These are phyloP conservation scores for Fusarium sp. DNA, from an alignment of 2,329 filamentous ascomycete species.

Conservation along the genomic window DNA sequence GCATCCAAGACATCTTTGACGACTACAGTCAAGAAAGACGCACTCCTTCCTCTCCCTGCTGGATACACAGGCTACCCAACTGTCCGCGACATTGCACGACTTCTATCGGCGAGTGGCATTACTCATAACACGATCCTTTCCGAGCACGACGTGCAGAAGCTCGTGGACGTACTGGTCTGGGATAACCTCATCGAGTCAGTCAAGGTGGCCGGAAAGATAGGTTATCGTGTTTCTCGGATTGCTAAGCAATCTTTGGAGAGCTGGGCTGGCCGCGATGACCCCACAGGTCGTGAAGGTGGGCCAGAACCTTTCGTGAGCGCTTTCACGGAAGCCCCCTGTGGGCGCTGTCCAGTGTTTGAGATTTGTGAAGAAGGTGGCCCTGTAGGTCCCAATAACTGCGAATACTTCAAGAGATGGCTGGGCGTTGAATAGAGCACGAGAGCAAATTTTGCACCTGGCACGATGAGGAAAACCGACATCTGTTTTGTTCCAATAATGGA, in stretches of 20 bases:
- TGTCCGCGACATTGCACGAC: conserved; percentile 78
- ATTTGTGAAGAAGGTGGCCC: conserved; percentile 92
- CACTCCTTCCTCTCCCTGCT: conserved; percentile 67
- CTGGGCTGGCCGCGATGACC: conserved; percentile 57
- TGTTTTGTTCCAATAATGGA: conserved; percentile 35
- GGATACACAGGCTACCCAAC: conserved; percentile 86
- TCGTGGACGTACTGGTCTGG: conserved; percentile 89
- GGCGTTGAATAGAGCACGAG: conserved; percentile 55
- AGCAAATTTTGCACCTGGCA: conserved; percentile 19
- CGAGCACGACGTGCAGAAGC: conserved; percentile 83
- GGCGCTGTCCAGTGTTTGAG: conserved; percentile 91
- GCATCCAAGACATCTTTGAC: conserved; percentile 43
- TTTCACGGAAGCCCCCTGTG: conserved; percentile 90
- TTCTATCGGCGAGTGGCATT: conserved; percentile 76
- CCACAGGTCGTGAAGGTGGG: conserved; percentile 53
- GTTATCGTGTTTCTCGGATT: conserved; percentile 66
- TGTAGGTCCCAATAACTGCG: conserved; percentile 89
- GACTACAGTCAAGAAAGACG: conserved; percentile 50
- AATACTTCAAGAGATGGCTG: conserved; percentile 92
- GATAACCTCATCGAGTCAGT: conserved; percentile 84
- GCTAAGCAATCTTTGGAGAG: conserved; percentile 58
- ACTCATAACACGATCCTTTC: conserved; percentile 78
- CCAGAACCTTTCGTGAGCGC: conserved; percentile 71
- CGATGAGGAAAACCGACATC: conserved; percentile 1
- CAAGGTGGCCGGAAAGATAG: conserved; percentile 61